phyloP scores from a whole-genome alignment of 306 rosid genomes.

The Quercus aquifolioides region DNA sequence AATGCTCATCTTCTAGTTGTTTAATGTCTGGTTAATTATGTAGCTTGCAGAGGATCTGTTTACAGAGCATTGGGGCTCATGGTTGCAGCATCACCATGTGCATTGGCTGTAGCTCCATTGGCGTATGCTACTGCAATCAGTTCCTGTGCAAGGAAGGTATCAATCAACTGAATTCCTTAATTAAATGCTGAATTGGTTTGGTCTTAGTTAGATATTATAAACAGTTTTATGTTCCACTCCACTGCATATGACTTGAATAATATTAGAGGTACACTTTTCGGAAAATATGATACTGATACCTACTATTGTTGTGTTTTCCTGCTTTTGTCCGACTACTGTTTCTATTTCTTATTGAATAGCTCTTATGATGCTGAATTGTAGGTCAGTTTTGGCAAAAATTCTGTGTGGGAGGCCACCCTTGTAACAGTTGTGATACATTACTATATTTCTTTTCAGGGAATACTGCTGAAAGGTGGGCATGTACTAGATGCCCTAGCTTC shows the following conservation, averaged over 20 bases:
- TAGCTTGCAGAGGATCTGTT: constrained; percentile 96
- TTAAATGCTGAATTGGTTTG: neutral
- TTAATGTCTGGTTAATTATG: constrained; percentile 29
- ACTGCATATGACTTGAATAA: neutral
- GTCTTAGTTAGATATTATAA: neutral
- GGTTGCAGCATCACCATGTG: constrained; percentile 99
- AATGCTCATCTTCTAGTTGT: constrained; percentile 23
- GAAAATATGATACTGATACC: neutral
- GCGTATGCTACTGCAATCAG: constrained; percentile 96
- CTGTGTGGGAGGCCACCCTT: neutral
- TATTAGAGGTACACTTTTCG: neutral
- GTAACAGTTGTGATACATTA: constrained; percentile 9
- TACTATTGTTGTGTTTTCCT: neutral
- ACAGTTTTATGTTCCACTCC: neutral
- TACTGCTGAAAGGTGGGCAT: constrained; percentile 94
- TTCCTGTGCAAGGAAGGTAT: constrained; percentile 91
- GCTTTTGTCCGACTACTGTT: neutral
- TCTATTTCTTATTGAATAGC: neutral
- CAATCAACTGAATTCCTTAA: neutral
- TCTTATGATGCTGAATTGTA: neutral
- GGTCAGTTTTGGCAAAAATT: neutral
- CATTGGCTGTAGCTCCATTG: constrained; percentile 97
- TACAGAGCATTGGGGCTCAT: constrained; percentile 95
- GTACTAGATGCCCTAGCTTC: constrained; percentile 94
- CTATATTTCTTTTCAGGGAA: constrained; percentile 57